Evolutionary conservation across 1,284 basidiomycete species (phyloP).

Genomic region (Vanrija humicola): DNA sequence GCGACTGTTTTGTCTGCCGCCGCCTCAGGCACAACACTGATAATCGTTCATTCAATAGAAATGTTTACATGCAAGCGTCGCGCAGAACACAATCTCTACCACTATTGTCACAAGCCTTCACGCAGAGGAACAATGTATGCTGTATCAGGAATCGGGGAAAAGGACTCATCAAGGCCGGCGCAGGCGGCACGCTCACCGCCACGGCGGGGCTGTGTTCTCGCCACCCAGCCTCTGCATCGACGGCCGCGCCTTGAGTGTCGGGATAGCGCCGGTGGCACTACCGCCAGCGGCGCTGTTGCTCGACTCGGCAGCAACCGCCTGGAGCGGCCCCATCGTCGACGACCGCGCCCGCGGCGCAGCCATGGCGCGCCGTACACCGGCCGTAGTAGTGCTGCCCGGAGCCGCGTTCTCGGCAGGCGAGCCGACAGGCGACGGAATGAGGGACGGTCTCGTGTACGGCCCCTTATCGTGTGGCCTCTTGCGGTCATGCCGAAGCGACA

Average conservation of each 20-base stretch:
- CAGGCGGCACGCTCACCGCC: not conserved
- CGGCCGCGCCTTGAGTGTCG: not conserved
- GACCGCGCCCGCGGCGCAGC: not conserved
- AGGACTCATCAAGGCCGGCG: not conserved
- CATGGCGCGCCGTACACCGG: constrained; percentile 1
- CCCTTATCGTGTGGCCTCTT: constrained; percentile 9
- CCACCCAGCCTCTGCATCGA: not conserved
- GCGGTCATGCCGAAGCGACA: constrained; percentile 11
- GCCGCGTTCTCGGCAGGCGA: constrained; percentile 5
- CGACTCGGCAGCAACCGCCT: not conserved
- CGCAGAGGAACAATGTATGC: too few relatives aligned
- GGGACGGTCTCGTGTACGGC: constrained; percentile 10
- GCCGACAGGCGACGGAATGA: constrained; percentile 6
- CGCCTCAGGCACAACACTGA: too few relatives aligned
- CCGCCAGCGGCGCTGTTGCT: not conserved
- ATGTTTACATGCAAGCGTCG: too few relatives aligned
- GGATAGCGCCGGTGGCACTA: not conserved
- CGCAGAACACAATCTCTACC: too few relatives aligned
- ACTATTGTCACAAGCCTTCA: too few relatives aligned
- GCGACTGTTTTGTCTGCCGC: too few relatives aligned
- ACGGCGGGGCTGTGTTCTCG: not conserved
- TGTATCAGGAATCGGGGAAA: not conserved
- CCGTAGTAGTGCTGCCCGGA: too few relatives aligned
- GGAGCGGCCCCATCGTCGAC: too few relatives aligned
- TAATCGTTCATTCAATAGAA: too few relatives aligned